Evolutionary conservation across 768 basidiomycete species (phyloP), one percentile per base, ranked within the genome.

Genomic region (Hemileccinum impolitum): DNA sequence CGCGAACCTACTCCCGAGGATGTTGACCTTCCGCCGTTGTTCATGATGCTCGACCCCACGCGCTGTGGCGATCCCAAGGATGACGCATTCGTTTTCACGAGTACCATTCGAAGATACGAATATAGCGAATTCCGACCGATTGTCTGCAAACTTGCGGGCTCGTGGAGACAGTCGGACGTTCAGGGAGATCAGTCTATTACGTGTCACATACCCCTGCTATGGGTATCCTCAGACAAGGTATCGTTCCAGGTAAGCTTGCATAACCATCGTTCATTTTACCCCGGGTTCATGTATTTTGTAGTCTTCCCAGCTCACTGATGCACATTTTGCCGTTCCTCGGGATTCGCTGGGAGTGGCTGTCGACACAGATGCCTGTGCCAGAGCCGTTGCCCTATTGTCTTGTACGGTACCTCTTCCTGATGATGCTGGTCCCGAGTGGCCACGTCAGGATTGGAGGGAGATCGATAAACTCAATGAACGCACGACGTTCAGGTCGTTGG

Each of bases 381-480:
- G 78, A 53, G 92, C 94, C 0, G 80, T 80, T 47, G 90, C 91
- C 0, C 70, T 97, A 5, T 75, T 97, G 18, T 78, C 84, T 39
- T 93, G 90, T 61, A 75, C 70, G 2, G 86, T 93, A 35, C 81
- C 86, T 32, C 78, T 95, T 44, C 74, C 74, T 13, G 76, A 78
- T 12, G 79, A 88, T 60, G 85, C 84, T 13, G 85, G 85, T 25
- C 61, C 79, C 1, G 86, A 92, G 59, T 97, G 94, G 94, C 81
- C 87, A 6, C 74, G 72, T 26, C 81, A 77, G 12, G 52, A 59
- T 6, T 96, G 90, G 91, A 72, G 69, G 36, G 87, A 92, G 57
- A 81, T 97, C 38, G 91, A 95, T 65, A 86, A 89, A 56, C 73
- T 91, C 9, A 86, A 94, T 57, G 90, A 95, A 61, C 84, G 93